Percentiles rank a stretch among this genome's conserved stretches.
Conservation (phyloP, 768 basidiomycete species). For the Hygrocybe punicea region DNA sequence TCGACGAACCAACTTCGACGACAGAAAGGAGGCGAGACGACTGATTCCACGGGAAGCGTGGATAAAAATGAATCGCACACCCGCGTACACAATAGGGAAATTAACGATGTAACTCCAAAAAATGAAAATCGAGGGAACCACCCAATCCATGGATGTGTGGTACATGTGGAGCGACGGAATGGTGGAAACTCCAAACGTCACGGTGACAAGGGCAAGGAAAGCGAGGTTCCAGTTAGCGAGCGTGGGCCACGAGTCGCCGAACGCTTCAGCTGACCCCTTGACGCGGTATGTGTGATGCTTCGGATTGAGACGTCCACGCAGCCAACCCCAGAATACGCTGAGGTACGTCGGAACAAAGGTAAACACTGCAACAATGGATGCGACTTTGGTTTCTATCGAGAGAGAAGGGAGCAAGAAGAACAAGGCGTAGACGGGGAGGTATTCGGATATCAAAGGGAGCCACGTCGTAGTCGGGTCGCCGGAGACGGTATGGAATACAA, state of each 20-base stretch:
- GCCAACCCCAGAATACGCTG: not conserved
- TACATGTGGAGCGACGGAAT: not conserved
- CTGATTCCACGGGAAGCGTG: too few species aligned
- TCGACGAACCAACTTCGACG: too few species aligned
- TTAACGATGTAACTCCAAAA: not conserved
- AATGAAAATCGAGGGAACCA: not conserved
- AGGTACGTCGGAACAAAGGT: not conserved
- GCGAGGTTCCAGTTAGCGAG: not conserved
- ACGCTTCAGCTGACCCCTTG: not conserved
- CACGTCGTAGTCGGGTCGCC: not conserved
- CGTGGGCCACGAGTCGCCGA: not conserved
- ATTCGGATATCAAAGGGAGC: not conserved
- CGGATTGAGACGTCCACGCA: not conserved
- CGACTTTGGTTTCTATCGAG: not conserved
- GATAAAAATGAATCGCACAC: not conserved
- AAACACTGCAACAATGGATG: not conserved
- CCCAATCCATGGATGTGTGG: not conserved
- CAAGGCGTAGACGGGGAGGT: not conserved
- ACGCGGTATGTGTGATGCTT: not conserved
- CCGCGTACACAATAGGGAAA: not conserved
- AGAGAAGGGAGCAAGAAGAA: not conserved
- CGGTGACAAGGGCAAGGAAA: not conserved
- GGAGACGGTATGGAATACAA: not conserved
- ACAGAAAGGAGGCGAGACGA: too few species aligned
- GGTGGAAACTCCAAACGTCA: not conserved